Conservation (phyloP, 2,329 filamentous ascomycete species). For the Fusarium sp. region DNA sequence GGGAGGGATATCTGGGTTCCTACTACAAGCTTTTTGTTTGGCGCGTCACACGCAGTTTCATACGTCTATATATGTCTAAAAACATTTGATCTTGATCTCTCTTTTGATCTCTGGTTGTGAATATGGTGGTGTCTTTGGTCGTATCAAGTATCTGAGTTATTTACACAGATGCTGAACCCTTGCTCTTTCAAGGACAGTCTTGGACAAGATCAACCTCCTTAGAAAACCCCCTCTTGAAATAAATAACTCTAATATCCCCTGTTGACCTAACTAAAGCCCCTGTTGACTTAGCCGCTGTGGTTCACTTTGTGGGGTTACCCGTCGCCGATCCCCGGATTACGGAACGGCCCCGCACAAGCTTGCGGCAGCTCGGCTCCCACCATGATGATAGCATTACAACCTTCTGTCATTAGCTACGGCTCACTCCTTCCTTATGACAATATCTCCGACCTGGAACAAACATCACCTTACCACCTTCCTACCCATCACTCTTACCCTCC, state of each 20-base stretch:
- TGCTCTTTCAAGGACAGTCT: background rate
- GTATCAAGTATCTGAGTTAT: background rate
- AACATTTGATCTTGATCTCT: conserved; percentile 21
- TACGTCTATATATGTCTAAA: conserved; percentile 32
- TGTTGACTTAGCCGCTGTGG: background rate
- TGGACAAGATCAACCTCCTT: background rate
- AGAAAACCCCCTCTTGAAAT: background rate
- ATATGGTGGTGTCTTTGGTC: background rate
- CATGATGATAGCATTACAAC: conserved; percentile 33
- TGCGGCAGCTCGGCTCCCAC: conserved; percentile 18
- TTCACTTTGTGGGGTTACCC: conserved; percentile 36
- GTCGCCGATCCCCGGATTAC: conserved; percentile 36
- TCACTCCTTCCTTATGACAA: background rate
- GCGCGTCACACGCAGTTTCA: conserved; percentile 41
- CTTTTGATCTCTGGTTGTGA: background rate
- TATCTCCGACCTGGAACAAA: too few relatives aligned
- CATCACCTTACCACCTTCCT: too few relatives aligned
- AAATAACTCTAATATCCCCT: background rate
- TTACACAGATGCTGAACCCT: background rate
- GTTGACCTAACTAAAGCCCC: conserved; percentile 10
- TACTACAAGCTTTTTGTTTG: conserved; percentile 39
- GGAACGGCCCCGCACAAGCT: conserved; percentile 44
- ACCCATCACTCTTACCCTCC: background rate
- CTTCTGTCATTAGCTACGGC: background rate
- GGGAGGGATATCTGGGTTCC: conserved; percentile 31